Base-by-base conservation (phyloP, 768 basidiomycete genomes). In the Tulasnella sp. region DNA sequence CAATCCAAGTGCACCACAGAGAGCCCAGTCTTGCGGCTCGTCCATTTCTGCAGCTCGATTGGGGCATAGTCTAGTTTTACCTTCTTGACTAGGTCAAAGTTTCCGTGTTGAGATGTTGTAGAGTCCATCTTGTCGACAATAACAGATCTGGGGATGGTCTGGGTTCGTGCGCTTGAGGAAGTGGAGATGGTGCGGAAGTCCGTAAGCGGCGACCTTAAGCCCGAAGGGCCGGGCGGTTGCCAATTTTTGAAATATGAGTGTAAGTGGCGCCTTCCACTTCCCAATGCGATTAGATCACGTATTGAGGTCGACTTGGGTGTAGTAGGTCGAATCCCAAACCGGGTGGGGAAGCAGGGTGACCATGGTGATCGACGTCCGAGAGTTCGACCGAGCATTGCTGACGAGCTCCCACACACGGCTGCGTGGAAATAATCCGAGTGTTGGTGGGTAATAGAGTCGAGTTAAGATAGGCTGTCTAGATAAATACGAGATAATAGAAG, bases 1-100 rank as follows among this genome's bases (percentile, higher is more conserved):
- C 95, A 94, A 79, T 94, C 91, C 19, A 96, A 84, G 81, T 97
- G 92, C 39, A 97, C 91, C 17, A 98, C 86, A 32, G 87, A 91
- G 73, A 98, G 81, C n/a, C 95, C 95, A 36, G 93, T 94, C 66
- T 86, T 85, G 74, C 90, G 85, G 76, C 93, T 95, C 77, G 86
- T 85, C 92, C 94, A 97, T 80, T 94, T 96, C 9, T 91, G 91
- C 59, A 96, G 83, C 19, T 83, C 83, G 47, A 95, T 87, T 73
- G 94, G 92, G 11, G 90, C 89, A 75, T 88, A 94, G 75, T 89
- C 88, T 62, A 95, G 82, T 76, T 90, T 87, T 77, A 94, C 81
- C 22, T 86, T 84, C 77, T 88, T 89, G 72, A 95, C 81, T 42
- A 94, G 85, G 80, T 96, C 92, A 77, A 93, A 96, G 78, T 94